These are phyloP conservation scores for Chrysophaeum taylorii DNA, from an alignment of 352 stramenopile species.

Conservation along the genomic window DNA sequence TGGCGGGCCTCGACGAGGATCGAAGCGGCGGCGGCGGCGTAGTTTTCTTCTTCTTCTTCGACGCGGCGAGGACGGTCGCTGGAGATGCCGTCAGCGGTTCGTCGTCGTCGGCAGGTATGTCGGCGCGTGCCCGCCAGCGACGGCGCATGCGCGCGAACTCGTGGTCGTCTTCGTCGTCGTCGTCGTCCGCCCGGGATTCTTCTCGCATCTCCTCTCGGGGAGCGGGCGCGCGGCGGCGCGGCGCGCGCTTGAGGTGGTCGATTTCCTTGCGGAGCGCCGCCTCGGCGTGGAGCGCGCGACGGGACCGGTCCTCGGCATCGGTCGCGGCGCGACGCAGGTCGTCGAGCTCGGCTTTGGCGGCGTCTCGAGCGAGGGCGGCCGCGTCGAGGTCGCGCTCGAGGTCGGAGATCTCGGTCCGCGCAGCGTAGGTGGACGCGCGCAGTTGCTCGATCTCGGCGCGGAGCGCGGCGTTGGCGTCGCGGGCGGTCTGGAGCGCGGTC, in stretches of 20 bases:
- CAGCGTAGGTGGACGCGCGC: neutral
- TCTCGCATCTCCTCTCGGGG: neutral
- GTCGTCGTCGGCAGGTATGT: no score
- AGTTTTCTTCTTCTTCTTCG: no score
- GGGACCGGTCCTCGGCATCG: neutral
- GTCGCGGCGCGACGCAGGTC: neutral
- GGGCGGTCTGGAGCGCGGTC: neutral
- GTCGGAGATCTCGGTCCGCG: neutral
- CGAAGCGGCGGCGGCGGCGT: no score
- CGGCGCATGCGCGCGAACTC: no score
- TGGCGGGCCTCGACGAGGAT: no score
- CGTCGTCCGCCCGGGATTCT: no score
- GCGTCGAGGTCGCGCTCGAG: neutral
- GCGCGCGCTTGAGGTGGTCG: neutral
- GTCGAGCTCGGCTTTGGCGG: neutral
- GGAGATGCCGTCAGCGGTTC: no score
- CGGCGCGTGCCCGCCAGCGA: no score
- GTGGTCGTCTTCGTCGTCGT: no score
- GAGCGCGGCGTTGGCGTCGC: neutral
- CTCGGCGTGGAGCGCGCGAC: neutral
- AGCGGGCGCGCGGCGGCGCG: neutral
- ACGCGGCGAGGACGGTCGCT: no score
- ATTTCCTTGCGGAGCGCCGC: neutral
- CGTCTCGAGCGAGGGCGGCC: neutral
- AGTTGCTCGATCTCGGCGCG: neutral